Conservation (phyloP, 768 basidiomycete species). For the Cubamyces lactineus region DNA sequence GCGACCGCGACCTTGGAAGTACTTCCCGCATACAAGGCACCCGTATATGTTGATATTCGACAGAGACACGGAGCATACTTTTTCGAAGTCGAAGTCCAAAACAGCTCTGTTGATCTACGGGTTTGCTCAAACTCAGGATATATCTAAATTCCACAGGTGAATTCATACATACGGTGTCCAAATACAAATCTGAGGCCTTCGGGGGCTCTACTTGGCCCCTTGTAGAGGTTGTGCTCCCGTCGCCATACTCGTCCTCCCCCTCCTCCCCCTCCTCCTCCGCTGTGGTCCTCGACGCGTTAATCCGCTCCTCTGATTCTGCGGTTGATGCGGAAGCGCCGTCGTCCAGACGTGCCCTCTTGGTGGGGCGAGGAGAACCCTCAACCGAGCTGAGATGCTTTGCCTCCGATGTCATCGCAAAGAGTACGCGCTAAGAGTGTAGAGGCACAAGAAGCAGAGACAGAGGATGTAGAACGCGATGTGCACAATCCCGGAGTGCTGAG, state of each 20-base stretch:
- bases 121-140: neutral
- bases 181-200: conserved; percentile 82
- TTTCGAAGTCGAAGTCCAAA: conserved; percentile 99
- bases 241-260: conserved; percentile 29
- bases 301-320: neutral
- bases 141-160: neutral
- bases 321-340: conserved; percentile 14
- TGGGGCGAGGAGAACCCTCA: conserved; percentile 19
- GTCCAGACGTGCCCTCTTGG: conserved; percentile 31
- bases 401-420: conserved; percentile 4
- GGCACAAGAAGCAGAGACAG: neutral
- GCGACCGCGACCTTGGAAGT: conserved; percentile 95
- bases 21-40: conserved; percentile 97
- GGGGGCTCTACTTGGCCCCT: conserved; percentile 31
- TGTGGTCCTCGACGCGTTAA: neutral
- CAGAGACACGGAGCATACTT: conserved; percentile 95
- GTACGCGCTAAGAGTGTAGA: neutral
- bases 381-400: conserved; percentile 3
- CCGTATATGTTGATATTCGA: conserved; percentile 98
- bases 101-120: conserved; percentile 83
- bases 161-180: conserved; percentile 75
- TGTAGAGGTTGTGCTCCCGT: conserved; percentile 26
- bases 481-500: too few relatives aligned
- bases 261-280: neutral
- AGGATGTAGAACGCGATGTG: neutral